Evolutionary conservation across 768 basidiomycete species (phyloP).

Genomic region (Boletus pseudopeckii): DNA sequence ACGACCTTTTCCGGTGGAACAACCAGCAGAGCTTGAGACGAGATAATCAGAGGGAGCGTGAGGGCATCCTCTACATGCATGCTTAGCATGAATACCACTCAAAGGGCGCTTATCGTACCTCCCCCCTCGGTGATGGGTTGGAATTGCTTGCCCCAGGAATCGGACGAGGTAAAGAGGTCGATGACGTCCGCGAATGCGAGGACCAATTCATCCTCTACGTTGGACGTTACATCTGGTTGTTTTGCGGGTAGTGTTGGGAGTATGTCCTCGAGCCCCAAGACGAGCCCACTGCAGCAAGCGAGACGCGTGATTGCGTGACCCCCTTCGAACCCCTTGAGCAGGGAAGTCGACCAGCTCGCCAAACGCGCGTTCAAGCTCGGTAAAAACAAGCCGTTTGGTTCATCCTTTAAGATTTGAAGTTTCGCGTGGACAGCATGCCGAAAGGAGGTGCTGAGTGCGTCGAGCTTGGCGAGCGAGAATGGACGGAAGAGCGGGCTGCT

Average conservation of each 20-base stretch:
- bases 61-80: conserved; percentile 41
- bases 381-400: conserved; percentile 31
- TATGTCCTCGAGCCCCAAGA: conserved; percentile 60
- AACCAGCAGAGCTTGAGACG: conserved; percentile 57
- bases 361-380: conserved; percentile 39
- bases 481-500: conserved; percentile 31
- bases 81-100: conserved; percentile 7
- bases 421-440: conserved; percentile 33
- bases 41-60: conserved; percentile 45
- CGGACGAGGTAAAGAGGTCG: conserved; percentile 48
- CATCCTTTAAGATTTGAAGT: conserved; percentile 19
- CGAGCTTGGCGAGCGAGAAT: conserved; percentile 28
- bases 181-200: conserved; percentile 73
- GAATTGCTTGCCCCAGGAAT: conserved; percentile 69
- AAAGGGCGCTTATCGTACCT: conserved; percentile 25
- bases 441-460: conserved; percentile 27
- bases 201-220: conserved; percentile 62
- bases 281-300: conserved; percentile 59
- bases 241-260: conserved; percentile 33
- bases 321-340: conserved; percentile 60
- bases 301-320: conserved; percentile 61
- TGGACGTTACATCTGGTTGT: conserved; percentile 33
- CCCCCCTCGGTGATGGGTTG: conserved; percentile 46
- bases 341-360: conserved; percentile 48
- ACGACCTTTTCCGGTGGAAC: conserved; percentile 53